These are phyloP conservation scores for Polymyxa betae DNA, from an alignment of 208 protist species.

Conservation along the genomic window DNA sequence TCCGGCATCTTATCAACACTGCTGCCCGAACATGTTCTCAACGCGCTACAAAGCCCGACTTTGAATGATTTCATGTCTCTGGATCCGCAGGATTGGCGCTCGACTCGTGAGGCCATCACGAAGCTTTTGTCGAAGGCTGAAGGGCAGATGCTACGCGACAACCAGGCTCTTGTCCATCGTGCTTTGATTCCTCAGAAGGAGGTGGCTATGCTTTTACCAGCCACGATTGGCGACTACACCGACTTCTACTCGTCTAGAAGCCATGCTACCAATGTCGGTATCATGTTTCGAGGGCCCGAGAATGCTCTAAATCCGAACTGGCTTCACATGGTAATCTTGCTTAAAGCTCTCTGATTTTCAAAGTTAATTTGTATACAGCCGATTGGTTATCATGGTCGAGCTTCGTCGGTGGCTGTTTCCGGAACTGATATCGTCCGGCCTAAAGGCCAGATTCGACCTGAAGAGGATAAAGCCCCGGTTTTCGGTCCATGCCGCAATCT, in stretches of 20 bases:
- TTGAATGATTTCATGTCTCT: slow-evolving; percentile 84
- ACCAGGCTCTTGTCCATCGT: slow-evolving; percentile 65
- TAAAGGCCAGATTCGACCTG: slow-evolving; percentile 73
- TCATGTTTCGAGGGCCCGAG: slow-evolving; percentile 81
- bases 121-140: slow-evolving; percentile 69
- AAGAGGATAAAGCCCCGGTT: neutral
- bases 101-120: slow-evolving; percentile 66
- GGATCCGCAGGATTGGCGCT: slow-evolving; percentile 67
- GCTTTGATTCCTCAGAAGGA: slow-evolving; percentile 65
- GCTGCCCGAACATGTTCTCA: slow-evolving; percentile 56
- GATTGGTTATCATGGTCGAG: slow-evolving; percentile 85
- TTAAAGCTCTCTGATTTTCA: neutral
- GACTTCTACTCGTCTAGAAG: slow-evolving; percentile 86
- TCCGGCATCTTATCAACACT: slow-evolving; percentile 14
- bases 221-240: slow-evolving; percentile 86
- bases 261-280: slow-evolving; percentile 87
- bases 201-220: slow-evolving; percentile 79
- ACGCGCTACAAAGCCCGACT: slow-evolving; percentile 66
- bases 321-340: slow-evolving; percentile 58
- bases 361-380: slow-evolving; percentile 72
- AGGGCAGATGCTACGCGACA: slow-evolving; percentile 66
- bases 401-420: slow-evolving; percentile 80
- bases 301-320: slow-evolving; percentile 83
- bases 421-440: slow-evolving; percentile 77
- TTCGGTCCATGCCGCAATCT: slow-evolving; percentile 62